These are phyloP conservation scores for Melastoma candidum DNA, from an alignment of 441 rosid species.

Conservation along the genomic window DNA sequence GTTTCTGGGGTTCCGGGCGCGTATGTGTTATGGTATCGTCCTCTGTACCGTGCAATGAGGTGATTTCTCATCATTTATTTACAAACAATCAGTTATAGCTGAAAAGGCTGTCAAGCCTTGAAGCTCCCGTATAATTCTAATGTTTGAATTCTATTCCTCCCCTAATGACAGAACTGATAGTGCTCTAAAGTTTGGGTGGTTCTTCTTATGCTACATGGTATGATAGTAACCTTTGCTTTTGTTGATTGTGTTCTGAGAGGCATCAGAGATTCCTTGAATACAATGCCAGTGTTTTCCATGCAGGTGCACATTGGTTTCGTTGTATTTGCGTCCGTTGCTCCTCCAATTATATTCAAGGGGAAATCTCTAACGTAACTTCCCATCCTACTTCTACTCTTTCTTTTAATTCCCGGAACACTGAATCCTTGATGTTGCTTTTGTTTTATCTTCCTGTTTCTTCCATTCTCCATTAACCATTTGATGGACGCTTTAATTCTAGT, in stretches of 20 bases:
- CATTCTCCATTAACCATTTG: background rate
- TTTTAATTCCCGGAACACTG: background rate
- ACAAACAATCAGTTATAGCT: no score
- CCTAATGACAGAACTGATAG: slow-evolving; percentile 82
- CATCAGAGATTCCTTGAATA: slow-evolving; percentile 6
- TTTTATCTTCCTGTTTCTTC: background rate
- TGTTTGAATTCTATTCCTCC: slow-evolving; percentile 5
- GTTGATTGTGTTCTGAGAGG: slow-evolving; percentile 11
- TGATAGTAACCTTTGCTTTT: slow-evolving; percentile 14
- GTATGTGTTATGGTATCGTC: slow-evolving; percentile 90
- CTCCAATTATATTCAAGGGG: slow-evolving; percentile 93
- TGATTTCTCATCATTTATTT: slow-evolving; percentile 7
- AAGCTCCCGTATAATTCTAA: background rate
- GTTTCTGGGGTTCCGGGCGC: slow-evolving; percentile 90
- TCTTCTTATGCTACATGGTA: slow-evolving; percentile 78
- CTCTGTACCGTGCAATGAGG: slow-evolving; percentile 98
- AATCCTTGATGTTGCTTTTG: background rate
- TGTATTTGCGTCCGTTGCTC: slow-evolving; percentile 84
- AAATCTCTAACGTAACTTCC: slow-evolving; percentile 84
- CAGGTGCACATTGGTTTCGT: slow-evolving; percentile 91
- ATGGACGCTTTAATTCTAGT: background rate
- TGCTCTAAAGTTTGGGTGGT: slow-evolving; percentile 91
- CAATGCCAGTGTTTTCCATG: slow-evolving; percentile 16
- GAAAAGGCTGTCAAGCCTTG: background rate
- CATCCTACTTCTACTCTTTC: slow-evolving; percentile 4